Evolutionary conservation across 75 land plant genomes (phyloP).

Genomic region (Isoetes taiwanensis): DNA sequence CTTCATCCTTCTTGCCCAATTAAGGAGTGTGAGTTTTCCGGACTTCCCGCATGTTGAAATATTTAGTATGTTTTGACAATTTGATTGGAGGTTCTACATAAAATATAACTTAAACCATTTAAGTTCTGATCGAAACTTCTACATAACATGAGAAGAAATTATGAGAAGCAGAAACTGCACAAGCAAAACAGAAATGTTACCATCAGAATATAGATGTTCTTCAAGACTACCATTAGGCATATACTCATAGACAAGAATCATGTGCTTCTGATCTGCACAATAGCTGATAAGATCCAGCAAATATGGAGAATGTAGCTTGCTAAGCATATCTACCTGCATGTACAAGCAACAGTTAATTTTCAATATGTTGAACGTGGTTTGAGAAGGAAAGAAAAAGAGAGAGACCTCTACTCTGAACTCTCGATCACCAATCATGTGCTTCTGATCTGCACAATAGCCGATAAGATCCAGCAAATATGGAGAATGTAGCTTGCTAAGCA

Average conservation of each 20-base stretch:
- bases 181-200: no score
- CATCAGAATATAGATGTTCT: slow-evolving; percentile 54
- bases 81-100: no score
- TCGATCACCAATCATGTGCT: slow-evolving; percentile 63
- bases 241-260: slow-evolving; percentile 64
- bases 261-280: slow-evolving; percentile 49
- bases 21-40: slow-evolving; percentile 21
- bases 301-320: slow-evolving; percentile 48
- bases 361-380: no score
- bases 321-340: slow-evolving; percentile 55
- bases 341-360: neutral
- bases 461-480: slow-evolving; percentile 51
- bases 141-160: no score
- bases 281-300: slow-evolving; percentile 56
- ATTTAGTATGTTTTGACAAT: no score
- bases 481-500: slow-evolving; percentile 49
- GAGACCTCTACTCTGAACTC: slow-evolving; percentile 74
- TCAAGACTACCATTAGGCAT: slow-evolving; percentile 83
- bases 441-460: slow-evolving; percentile 60
- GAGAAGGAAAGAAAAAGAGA: no score
- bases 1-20: slow-evolving; percentile 55
- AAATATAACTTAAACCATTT: no score
- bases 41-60: no score
- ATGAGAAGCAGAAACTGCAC: no score
- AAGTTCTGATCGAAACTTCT: no score